These are phyloP conservation scores for Hypoxylon subgilvum DNA, from an alignment of 495 filamentous ascomycete species.

Conservation along the genomic window DNA sequence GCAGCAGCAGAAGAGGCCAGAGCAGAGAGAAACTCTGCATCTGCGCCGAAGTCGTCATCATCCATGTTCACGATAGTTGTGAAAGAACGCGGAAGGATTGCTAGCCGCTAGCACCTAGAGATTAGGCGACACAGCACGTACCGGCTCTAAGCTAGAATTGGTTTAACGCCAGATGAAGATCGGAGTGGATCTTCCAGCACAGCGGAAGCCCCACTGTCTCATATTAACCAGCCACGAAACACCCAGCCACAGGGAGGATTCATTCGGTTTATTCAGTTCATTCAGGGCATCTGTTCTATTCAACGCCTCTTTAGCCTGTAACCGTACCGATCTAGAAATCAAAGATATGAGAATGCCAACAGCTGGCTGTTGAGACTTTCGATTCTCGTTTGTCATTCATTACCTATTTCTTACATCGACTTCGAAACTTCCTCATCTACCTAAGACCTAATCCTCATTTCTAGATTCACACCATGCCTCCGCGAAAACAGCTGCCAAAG, in stretches of 20 bases:
- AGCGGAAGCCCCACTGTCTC: too few relatives aligned
- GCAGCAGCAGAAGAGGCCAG: slow-evolving; percentile 53
- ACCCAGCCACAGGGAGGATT: too few relatives aligned
- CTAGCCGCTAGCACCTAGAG: too few relatives aligned
- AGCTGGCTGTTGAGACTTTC: slow-evolving; percentile 40
- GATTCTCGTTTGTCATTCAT: slow-evolving; percentile 2
- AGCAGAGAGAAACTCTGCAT: slow-evolving; percentile 63
- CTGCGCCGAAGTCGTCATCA: slow-evolving; percentile 66
- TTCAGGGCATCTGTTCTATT: slow-evolving; percentile 19
- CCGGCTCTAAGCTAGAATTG: slow-evolving; percentile 21
- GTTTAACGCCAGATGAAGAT: neutral
- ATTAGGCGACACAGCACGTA: too few relatives aligned
- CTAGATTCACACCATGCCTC: slow-evolving; percentile 31
- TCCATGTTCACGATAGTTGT: slow-evolving; percentile 42
- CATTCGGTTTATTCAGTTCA: too few relatives aligned
- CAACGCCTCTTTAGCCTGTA: slow-evolving; percentile 22
- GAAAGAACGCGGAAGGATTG: too few relatives aligned
- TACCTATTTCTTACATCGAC: neutral
- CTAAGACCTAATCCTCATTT: neutral
- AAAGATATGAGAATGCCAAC: slow-evolving; percentile 25
- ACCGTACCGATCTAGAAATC: slow-evolving; percentile 6
- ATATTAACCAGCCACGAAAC: slow-evolving; percentile 19
- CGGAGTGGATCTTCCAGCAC: neutral
- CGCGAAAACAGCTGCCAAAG: slow-evolving; percentile 33
- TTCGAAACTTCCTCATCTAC: neutral